Evolutionary conservation across 2,329 filamentous ascomycete genomes (phyloP), one percentile per base, ranked within the genome.

Genomic region (Monosporascus ibericus): DNA sequence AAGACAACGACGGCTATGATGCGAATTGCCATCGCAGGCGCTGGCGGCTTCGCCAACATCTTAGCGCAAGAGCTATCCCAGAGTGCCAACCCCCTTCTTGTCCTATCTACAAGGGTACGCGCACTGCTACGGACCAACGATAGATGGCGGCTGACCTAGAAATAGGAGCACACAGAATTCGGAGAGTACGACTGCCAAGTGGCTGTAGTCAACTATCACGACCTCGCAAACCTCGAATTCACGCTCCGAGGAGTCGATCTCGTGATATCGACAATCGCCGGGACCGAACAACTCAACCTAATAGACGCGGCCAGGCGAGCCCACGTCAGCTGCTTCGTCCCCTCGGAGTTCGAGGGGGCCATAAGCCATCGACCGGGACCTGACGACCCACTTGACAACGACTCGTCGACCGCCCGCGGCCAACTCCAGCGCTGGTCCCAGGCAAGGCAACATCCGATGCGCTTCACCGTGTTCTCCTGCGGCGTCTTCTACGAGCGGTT

Each of bases 401-500:
- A 78, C 20, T 81, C 79, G 22, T 71, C 73, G 11, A 72, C 75
- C n/a, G 84, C 84, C 2, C 71, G 85, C 6, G 53, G 52, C n/a
- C 59, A 61, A 46, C 63, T 68, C 47, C 73, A 77, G 47, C 74
- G 81, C 48, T 84, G 81, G 66, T 68, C 73, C 15, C 65, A 71
- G 5, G 70, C 72, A 3, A 65, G 60, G 42, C 70, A 72, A 2
- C 68, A 75, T 53, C 70, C 73, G 44, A 87, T 91, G 72, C 76
- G 79, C 42, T 88, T 79, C 55, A 90, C 87, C 0, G 75, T 84
- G 25, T 90, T 91, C 67, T 81, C 84, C 0, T 91, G 88, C 60
- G 88, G 88, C 20, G 69, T 90, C 30, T 82, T 91, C 58, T 91
- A 90, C 74, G 87, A 91, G 64, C 75, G 86, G 1, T 90, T 91